Evolutionary conservation across 1,284 basidiomycete species (phyloP).

Genomic region (Ganoderma leucocontextum): DNA sequence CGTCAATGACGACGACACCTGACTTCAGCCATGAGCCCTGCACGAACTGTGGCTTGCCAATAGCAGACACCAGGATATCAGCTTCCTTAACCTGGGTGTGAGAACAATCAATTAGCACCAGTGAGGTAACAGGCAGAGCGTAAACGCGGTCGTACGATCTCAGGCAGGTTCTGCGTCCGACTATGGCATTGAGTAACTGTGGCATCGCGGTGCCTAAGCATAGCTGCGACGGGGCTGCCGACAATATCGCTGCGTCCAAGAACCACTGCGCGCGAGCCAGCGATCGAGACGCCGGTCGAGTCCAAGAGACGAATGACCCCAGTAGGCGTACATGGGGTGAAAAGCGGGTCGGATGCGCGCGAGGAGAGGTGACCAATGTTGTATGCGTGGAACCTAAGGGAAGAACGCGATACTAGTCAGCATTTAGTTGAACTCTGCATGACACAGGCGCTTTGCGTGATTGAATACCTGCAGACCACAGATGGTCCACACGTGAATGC

Average conservation of each 20-base stretch:
- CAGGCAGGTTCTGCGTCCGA: slow-evolving; percentile 82
- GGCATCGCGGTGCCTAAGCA: slow-evolving; percentile 91
- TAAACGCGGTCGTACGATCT: slow-evolving; percentile 62
- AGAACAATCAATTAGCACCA: slow-evolving; percentile 15
- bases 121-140: slow-evolving; percentile 13
- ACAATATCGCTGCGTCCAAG: slow-evolving; percentile 98
- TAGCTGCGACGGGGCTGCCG: slow-evolving; percentile 92
- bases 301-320: slow-evolving; percentile 93
- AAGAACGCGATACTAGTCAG: background rate
- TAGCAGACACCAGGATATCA: slow-evolving; percentile 94
- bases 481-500: background rate
- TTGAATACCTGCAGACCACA: background rate
- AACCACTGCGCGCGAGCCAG: slow-evolving; percentile 88
- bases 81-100: slow-evolving; percentile 75
- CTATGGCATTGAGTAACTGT: slow-evolving; percentile 99
- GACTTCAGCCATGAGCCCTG: slow-evolving; percentile 96
- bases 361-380: slow-evolving; percentile 97
- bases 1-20: slow-evolving; percentile 94
- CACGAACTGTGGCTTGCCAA: slow-evolving; percentile 91
- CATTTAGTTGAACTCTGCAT: slow-evolving; percentile 1
- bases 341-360: slow-evolving; percentile 90
- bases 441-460: background rate
- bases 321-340: slow-evolving; percentile 95
- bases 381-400: slow-evolving; percentile 91
- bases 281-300: slow-evolving; percentile 78